A percentile compares a stretch with the other conserved stretches of the same genome.
These are phyloP conservation scores for Neopestalotiopsis clavispora DNA, from an alignment of 2,329 filamentous ascomycete species.

Conservation along the genomic window DNA sequence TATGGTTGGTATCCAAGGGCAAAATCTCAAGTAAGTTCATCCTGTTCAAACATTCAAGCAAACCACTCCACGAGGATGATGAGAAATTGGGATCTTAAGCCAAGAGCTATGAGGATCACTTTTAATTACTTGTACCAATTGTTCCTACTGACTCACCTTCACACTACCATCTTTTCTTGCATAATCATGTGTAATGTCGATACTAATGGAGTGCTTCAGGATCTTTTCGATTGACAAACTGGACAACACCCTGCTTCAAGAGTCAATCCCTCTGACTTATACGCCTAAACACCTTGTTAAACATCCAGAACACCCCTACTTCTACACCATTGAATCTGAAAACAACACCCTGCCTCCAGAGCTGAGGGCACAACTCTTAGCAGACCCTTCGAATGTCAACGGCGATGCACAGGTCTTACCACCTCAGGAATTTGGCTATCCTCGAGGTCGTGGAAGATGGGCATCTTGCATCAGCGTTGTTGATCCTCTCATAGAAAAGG, in stretches of 20 bases:
- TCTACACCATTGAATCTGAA: slow-evolving; percentile 93
- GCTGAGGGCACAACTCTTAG: slow-evolving; percentile 75
- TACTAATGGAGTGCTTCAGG: slow-evolving; percentile 51
- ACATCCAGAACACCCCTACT: slow-evolving; percentile 85
- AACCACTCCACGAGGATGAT: slow-evolving; percentile 56
- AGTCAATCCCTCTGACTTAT: slow-evolving; percentile 84
- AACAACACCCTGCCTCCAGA: slow-evolving; percentile 86
- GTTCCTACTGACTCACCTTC: slow-evolving; percentile 84
- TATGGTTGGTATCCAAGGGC: slow-evolving; percentile 90
- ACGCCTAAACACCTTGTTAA: slow-evolving; percentile 88
- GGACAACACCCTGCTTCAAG: slow-evolving; percentile 83
- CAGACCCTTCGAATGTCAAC: slow-evolving; percentile 73
- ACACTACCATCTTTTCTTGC: slow-evolving; percentile 17
- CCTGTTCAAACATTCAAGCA: slow-evolving; percentile 31
- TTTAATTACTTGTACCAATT: slow-evolving; percentile 75
- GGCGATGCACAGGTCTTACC: slow-evolving; percentile 74
- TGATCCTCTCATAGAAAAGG: slow-evolving; percentile 78
- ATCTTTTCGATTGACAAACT: slow-evolving; percentile 92
- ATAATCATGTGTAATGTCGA: slow-evolving; percentile 7
- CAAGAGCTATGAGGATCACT: slow-evolving; percentile 60
- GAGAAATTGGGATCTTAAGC: slow-evolving; percentile 66
- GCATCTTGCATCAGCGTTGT: slow-evolving; percentile 94
- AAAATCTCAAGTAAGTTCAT: slow-evolving; percentile 76
- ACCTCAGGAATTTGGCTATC: slow-evolving; percentile 86
- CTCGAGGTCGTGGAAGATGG: slow-evolving; percentile 84